A percentile compares a stretch with the other conserved stretches of the same genome.
These are phyloP conservation scores for Fusarium metavorans DNA, from an alignment of 2,329 filamentous ascomycete genomes.

Conservation along the genomic window DNA sequence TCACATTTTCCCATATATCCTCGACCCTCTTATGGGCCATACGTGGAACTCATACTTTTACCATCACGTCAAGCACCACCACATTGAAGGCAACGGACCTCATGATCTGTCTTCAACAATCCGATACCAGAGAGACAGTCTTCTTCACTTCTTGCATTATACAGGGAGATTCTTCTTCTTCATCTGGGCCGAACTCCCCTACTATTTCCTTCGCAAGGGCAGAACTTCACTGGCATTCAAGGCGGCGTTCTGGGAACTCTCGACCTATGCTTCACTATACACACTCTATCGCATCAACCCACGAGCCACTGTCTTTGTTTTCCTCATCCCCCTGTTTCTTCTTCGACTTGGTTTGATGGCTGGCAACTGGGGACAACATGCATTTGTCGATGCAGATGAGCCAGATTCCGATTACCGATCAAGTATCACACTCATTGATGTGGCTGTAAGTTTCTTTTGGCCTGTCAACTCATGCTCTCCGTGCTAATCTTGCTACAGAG, in stretches of 20 bases:
- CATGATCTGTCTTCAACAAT: conserved; percentile 82
- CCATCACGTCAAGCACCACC: conserved; percentile 88
- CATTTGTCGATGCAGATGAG: conserved; percentile 80
- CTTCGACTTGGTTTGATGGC: conserved; percentile 81
- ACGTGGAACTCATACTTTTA: conserved; percentile 90
- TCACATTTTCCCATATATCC: conserved; percentile 75
- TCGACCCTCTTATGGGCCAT: conserved; percentile 83
- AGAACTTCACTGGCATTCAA: conserved; percentile 66
- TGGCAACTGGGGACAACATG: conserved; percentile 88
- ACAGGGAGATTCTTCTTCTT: conserved; percentile 79
- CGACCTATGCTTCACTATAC: conserved; percentile 67
- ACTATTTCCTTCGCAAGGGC: conserved; percentile 77
- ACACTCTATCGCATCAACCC: conserved; percentile 62
- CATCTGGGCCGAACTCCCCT: conserved; percentile 79
- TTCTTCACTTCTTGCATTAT: conserved; percentile 77
- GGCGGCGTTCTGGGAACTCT: conserved; percentile 71
- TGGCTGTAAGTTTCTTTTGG: conserved; percentile 67
- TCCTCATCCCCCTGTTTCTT: conserved; percentile 74
- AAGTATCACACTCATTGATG: conserved; percentile 83
- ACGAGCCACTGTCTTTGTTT: conserved; percentile 71
- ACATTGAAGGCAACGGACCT: conserved; percentile 84
- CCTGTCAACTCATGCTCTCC: neutral
- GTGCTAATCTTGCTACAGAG: conserved; percentile 62
- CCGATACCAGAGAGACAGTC: conserved; percentile 78
- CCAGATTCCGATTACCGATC: conserved; percentile 83